Evolutionary conservation across 305 asterid species (phyloP).

Genomic region (Solanum hybrid): DNA sequence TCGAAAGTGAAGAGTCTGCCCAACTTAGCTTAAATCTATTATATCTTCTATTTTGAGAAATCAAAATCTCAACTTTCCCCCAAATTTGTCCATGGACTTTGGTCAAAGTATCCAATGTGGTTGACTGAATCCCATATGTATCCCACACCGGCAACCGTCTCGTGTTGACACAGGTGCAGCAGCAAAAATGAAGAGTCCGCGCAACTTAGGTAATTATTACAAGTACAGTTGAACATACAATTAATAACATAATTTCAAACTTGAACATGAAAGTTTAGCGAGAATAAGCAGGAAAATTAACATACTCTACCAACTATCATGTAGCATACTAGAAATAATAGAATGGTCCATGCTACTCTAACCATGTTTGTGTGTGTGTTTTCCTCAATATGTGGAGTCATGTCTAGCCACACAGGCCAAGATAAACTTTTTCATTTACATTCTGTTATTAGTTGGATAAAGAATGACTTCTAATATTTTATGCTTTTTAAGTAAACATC

Average conservation of each 20-base stretch:
- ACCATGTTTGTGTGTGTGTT: background rate
- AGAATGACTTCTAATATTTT: background rate
- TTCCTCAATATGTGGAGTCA: conserved; percentile 3
- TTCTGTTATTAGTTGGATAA: background rate
- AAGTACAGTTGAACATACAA: background rate
- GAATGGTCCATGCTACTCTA: background rate
- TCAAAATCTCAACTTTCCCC: background rate
- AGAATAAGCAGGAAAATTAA: background rate
- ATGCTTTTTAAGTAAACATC: background rate
- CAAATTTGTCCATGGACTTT: background rate
- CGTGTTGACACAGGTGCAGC: background rate
- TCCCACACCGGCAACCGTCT: background rate
- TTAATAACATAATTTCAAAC: background rate
- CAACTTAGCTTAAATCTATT: background rate
- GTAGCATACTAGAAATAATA: background rate
- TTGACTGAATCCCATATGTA: background rate
- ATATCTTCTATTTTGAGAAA: background rate
- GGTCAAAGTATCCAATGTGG: background rate
- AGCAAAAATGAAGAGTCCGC: background rate
- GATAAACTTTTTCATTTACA: background rate
- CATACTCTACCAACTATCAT: background rate
- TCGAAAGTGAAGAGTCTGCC: background rate
- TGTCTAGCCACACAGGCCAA: conserved; percentile 2
- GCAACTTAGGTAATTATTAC: background rate
- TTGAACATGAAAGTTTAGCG: background rate